phyloP scores from a whole-genome alignment of 2,329 filamentous ascomycete genomes.

The Paecilomyces sp. region DNA sequence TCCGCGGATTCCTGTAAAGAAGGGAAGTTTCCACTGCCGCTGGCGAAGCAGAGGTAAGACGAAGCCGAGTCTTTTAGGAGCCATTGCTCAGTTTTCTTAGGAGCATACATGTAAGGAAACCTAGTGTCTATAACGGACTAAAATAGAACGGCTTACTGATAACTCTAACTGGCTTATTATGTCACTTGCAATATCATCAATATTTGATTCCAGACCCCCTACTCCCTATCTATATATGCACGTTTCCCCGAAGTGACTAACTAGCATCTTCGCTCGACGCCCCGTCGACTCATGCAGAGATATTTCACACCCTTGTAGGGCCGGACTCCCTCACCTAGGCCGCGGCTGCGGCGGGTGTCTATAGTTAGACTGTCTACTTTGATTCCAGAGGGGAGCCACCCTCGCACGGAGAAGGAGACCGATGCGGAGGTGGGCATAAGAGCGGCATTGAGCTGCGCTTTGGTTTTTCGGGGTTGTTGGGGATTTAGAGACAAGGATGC shows the following conservation, averaged over 20 bases:
- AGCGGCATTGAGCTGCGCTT: conserved; percentile 61
- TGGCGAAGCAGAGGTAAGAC: too few species aligned
- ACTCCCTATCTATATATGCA: background rate
- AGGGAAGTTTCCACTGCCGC: too few species aligned
- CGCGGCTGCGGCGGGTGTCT: conserved; percentile 71
- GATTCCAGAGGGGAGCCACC: conserved; percentile 59
- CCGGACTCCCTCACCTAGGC: conserved; percentile 78
- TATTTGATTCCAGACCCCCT: background rate
- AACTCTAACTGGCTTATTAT: background rate
- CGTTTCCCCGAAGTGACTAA: background rate
- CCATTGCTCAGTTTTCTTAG: too few species aligned
- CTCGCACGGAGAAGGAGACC: conserved; percentile 57
- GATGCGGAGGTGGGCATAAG: conserved; percentile 74
- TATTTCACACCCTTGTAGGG: conserved; percentile 99
- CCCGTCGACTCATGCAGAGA: conserved; percentile 61
- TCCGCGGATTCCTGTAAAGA: too few species aligned
- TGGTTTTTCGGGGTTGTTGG: conserved; percentile 17
- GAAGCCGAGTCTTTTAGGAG: too few species aligned
- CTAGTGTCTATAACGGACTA: too few species aligned
- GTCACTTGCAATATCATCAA: background rate
- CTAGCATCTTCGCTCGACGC: conserved; percentile 38
- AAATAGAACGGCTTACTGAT: too few species aligned
- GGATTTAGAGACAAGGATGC: conserved; percentile 17
- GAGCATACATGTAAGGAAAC: too few species aligned
- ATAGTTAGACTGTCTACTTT: conserved; percentile 56